Conservation (phyloP, 2,329 filamentous ascomycete species). For the Hirsutella minnesotensis region DNA sequence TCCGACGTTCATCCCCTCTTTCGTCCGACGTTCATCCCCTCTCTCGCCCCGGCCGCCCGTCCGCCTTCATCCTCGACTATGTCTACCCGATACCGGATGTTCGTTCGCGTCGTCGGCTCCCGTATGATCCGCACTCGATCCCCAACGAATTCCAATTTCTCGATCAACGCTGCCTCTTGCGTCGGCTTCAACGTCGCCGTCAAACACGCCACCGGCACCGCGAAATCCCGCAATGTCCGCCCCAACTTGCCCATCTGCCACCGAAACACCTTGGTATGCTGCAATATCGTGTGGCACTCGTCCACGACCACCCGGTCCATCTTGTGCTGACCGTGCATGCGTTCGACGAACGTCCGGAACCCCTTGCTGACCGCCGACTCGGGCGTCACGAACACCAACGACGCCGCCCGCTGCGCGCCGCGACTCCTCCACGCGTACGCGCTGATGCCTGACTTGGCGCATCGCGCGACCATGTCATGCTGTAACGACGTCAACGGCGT, state of each 20-base stretch:
- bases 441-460: neutral
- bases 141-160: neutral
- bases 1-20: too few relatives aligned
- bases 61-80: neutral
- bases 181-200: conserved; percentile 3
- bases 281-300: conserved; percentile 4
- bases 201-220: conserved; percentile 4
- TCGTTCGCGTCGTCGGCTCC: neutral
- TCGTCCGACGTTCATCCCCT: neutral
- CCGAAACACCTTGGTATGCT: neutral
- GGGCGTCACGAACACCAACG: conserved; percentile 3
- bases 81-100: neutral
- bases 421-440: neutral
- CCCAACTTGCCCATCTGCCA: neutral
- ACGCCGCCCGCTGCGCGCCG: neutral
- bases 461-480: conserved; percentile 3
- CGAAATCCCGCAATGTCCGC: neutral
- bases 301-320: conserved; percentile 5
- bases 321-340: neutral
- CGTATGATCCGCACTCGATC: neutral
- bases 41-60: neutral
- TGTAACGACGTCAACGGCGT: conserved; percentile 4
- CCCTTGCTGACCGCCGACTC: conserved; percentile 1
- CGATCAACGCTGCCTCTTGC: conserved; percentile 1
- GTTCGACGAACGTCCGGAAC: conserved; percentile 3